Base-by-base conservation (phyloP, 176 grass and related monocot species). In the Eremochloa ophiuroides region DNA sequence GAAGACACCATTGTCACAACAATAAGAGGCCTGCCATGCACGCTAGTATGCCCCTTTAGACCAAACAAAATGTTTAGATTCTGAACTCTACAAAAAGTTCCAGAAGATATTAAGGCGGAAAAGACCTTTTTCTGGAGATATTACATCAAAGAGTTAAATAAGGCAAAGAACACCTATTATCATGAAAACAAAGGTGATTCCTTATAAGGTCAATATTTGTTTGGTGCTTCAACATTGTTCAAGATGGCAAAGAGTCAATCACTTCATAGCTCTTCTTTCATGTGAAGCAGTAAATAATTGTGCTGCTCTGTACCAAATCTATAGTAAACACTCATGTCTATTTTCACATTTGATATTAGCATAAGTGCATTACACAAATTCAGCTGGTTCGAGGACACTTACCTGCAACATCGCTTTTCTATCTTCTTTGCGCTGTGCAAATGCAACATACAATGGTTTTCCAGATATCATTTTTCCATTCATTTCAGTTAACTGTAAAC, bases 391-490 rank as follows among this genome's bases (percentile, higher is more conserved):
- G 9, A 67, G 81, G 37, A 85, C 25, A 41, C 42, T 83, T 85
- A 94, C 94, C 88, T 97, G 94, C 58, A 97, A 76, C 88, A 84
- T 94, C 8, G 85, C 94, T 87, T 89, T 97, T 51, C 94, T 89
- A 8, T 92, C 94, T 88, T 97, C 94, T 86, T 97, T 97, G 11
- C 92, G 94, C 71, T 97, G 94, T 38, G 94, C 94, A 83, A 94
- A 69, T 77, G 94, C 94, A 74, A 97, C 92, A 90, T 97, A 97
- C 33, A 97, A 60, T 83, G 94, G 94, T 71, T 97, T 97, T 62
- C 89, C 79, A 75, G 85, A 83, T 83, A 97, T 76, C 94, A 97
- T 94, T 92, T 92, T 94, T 40, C 94, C 89, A 77, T 97, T 97
- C 94, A 97, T 97, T 87, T 94, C 94, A 73, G 41, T 58, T 63